Conservation (phyloP, 2,329 filamentous ascomycete species). For the Colletotrichum higginsianum region DNA sequence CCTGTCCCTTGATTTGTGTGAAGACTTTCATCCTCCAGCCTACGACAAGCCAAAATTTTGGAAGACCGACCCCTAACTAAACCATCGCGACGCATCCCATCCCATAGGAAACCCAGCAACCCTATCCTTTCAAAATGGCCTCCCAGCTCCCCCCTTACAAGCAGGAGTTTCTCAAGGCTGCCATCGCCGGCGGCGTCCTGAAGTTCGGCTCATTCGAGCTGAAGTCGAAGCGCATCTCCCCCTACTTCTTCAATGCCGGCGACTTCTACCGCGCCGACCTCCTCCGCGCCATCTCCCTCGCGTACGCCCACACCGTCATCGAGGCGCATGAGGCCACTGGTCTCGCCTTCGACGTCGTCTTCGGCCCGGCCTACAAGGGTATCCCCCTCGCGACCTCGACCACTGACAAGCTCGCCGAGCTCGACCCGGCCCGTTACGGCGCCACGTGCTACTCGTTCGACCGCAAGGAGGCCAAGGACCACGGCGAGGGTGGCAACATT, state of each 20-base stretch:
- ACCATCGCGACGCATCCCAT: not conserved
- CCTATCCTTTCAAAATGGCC: slow-evolving; percentile 53
- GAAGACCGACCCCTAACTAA: slow-evolving; percentile 17
- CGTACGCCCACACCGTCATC: slow-evolving; percentile 81
- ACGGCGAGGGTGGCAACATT: slow-evolving; percentile 94
- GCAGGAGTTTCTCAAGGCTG: slow-evolving; percentile 78
- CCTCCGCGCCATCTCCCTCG: slow-evolving; percentile 82
- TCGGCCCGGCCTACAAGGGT: slow-evolving; percentile 96
- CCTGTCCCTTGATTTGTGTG: slow-evolving; percentile 4
- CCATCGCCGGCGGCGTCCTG: slow-evolving; percentile 78
- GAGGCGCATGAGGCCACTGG: slow-evolving; percentile 58
- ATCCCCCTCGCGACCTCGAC: slow-evolving; percentile 90
- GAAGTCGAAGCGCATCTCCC: slow-evolving; percentile 92
- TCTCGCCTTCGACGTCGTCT: slow-evolving; percentile 85
- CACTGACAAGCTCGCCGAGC: slow-evolving; percentile 79
- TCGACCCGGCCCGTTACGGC: slow-evolving; percentile 77
- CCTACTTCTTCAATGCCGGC: slow-evolving; percentile 98
- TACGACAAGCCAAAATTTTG: slow-evolving; percentile 29
- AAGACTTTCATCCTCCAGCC: slow-evolving; percentile 31
- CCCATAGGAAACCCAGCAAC: not conserved
- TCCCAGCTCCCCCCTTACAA: slow-evolving; percentile 74
- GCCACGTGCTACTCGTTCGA: slow-evolving; percentile 90
- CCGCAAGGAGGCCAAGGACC: slow-evolving; percentile 95
- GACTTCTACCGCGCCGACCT: slow-evolving; percentile 88
- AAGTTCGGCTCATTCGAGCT: slow-evolving; percentile 89